Evolutionary conservation across 441 rosid species (phyloP).

Genomic region (Gossypium lobatum): DNA sequence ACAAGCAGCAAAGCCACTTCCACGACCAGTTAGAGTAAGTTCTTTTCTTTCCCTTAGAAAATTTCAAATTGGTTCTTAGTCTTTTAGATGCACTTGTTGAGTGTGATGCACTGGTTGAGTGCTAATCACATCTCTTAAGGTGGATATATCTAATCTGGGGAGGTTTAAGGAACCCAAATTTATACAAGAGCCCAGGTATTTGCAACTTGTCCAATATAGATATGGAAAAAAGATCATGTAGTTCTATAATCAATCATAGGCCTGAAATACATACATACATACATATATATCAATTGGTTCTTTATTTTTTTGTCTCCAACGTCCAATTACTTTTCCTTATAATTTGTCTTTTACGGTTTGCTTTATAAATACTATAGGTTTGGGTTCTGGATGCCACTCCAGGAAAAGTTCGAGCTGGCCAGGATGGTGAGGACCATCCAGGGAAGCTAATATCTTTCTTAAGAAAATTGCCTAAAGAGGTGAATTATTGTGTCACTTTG

Average conservation of each 20-base stretch:
- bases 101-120: neutral
- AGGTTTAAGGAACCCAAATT: neutral
- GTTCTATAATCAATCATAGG: neutral
- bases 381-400: slow-evolving; percentile 99
- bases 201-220: neutral
- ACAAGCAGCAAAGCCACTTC: slow-evolving; percentile 97
- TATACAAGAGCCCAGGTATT: neutral
- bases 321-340: neutral
- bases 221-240: neutral
- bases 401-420: slow-evolving; percentile 84
- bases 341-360: neutral
- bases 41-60: slow-evolving; percentile 8
- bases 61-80: slow-evolving; percentile 10
- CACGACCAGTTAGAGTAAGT: slow-evolving; percentile 81
- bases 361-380: slow-evolving; percentile 35
- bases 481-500: slow-evolving; percentile 16
- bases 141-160: slow-evolving; percentile 4
- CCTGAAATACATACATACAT: neutral
- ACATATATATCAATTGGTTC: neutral
- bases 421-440: slow-evolving; percentile 90
- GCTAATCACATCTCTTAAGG: neutral
- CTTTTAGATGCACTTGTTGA: slow-evolving; percentile 6
- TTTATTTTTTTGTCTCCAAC: neutral
- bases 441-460: slow-evolving; percentile 74
- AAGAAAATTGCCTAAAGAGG: slow-evolving; percentile 65